phyloP scores from a whole-genome alignment of 2,329 filamentous ascomycete species.

The Ceratocystis colombiana region DNA sequence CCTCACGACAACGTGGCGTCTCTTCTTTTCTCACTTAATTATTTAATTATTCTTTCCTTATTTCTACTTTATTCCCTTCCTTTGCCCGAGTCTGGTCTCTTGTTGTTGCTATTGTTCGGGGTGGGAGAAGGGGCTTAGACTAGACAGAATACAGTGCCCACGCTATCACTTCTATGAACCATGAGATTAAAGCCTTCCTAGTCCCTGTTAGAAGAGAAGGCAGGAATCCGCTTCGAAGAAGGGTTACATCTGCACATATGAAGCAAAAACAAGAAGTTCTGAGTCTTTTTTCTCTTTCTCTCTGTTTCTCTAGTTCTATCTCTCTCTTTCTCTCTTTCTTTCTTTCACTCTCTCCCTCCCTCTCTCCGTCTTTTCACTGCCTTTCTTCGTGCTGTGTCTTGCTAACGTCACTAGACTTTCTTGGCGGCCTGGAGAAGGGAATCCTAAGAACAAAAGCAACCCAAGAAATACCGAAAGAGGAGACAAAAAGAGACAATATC shows the following conservation, averaged over 20 bases:
- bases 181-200: neutral
- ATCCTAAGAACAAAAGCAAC: neutral
- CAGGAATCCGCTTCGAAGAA: neutral
- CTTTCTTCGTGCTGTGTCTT: neutral
- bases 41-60: neutral
- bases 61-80: neutral
- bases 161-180: neutral
- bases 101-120: neutral
- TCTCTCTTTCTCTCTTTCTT: neutral
- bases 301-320: neutral
- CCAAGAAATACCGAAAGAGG: slow-evolving; percentile 12
- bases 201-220: neutral
- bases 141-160: neutral
- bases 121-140: neutral
- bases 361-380: neutral
- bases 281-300: neutral
- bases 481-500: slow-evolving; percentile 10
- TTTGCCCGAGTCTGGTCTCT: neutral
- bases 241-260: neutral
- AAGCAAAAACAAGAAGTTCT: neutral
- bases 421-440: slow-evolving; percentile 7
- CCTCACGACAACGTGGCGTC: neutral
- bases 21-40: neutral
- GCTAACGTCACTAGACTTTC: neutral
- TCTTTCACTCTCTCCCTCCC: neutral